Percentiles rank a stretch among this genome's conserved stretches.
Evolutionary conservation across 2,329 filamentous ascomycete species (phyloP).

Genomic region (Cytospora paraplurivora): DNA sequence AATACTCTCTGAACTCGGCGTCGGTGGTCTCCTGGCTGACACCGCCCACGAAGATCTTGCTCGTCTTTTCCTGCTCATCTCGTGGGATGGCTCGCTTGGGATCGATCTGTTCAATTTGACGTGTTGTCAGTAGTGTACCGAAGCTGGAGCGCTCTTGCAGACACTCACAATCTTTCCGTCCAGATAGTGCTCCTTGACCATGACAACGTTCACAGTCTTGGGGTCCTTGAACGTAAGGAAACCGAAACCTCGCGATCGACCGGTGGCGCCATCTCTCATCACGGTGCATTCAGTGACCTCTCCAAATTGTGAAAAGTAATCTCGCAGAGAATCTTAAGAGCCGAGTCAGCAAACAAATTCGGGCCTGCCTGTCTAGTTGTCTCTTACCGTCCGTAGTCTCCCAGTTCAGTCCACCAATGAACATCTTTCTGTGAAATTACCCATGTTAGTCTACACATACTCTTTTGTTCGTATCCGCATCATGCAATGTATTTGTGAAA

Average conservation of each 20-base stretch:
- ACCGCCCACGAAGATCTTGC: slow-evolving; percentile 97
- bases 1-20: slow-evolving; percentile 94
- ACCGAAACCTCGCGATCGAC: slow-evolving; percentile 91
- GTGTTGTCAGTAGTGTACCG: slow-evolving; percentile 13
- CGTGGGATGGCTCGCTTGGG: slow-evolving; percentile 96
- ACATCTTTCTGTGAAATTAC: slow-evolving; percentile 81
- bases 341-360: slow-evolving; percentile 10
- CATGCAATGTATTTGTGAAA: slow-evolving; percentile 19
- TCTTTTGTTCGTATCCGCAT: background rate
- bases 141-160: background rate
- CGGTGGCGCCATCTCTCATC: slow-evolving; percentile 96
- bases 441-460: slow-evolving; percentile 31
- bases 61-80: slow-evolving; percentile 97
- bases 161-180: slow-evolving; percentile 93
- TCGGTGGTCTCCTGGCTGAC: slow-evolving; percentile 97
- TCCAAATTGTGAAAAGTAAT: slow-evolving; percentile 97
- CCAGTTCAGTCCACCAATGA: slow-evolving; percentile 98
- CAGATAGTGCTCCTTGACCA: slow-evolving; percentile 98
- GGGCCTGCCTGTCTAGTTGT: slow-evolving; percentile 3
- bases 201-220: slow-evolving; percentile 97
- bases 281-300: slow-evolving; percentile 98
- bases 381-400: slow-evolving; percentile 95
- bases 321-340: slow-evolving; percentile 80
- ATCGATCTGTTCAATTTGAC: slow-evolving; percentile 71
- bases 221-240: slow-evolving; percentile 98